A percentile compares a stretch with the other conserved stretches of the same genome.
phyloP scores from a whole-genome alignment of 371 early-diverging fungal genomes.

The Apophysomyces elegans region DNA sequence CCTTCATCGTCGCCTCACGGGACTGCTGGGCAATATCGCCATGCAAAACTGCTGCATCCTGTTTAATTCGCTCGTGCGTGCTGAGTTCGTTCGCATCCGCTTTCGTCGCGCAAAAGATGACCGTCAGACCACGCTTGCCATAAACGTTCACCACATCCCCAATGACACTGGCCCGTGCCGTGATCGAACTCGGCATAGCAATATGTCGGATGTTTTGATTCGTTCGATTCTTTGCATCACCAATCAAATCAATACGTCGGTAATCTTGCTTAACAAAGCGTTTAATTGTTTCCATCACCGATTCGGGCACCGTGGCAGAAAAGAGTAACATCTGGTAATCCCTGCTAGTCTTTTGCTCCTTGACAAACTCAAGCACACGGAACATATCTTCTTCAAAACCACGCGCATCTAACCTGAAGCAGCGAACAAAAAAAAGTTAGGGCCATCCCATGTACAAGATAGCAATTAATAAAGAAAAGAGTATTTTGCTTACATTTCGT shows the following conservation, averaged over 20 bases:
- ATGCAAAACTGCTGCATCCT: conserved; percentile 89
- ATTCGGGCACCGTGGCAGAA: conserved; percentile 85
- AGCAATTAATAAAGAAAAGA: no score
- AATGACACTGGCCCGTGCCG: conserved; percentile 77
- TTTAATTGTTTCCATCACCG: conserved; percentile 80
- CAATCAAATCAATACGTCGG: conserved; percentile 82
- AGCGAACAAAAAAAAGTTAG: background rate
- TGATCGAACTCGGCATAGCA: conserved; percentile 82
- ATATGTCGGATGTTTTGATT: conserved; percentile 78
- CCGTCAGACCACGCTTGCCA: conserved; percentile 78
- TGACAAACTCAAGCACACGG: conserved; percentile 74
- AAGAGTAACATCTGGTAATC: conserved; percentile 89
- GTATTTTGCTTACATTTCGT: conserved; percentile 67
- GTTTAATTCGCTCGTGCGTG: conserved; percentile 74
- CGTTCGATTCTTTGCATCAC: conserved; percentile 76
- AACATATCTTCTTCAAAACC: conserved; percentile 97
- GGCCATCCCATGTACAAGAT: no score
- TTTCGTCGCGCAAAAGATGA: conserved; percentile 94
- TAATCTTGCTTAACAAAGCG: conserved; percentile 87
- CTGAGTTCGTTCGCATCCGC: conserved; percentile 90
- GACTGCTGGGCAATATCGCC: conserved; percentile 93
- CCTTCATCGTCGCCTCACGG: conserved; percentile 86
- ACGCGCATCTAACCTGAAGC: conserved; percentile 75
- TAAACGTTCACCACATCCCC: conserved; percentile 88
- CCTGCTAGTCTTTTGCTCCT: conserved; percentile 71